Evolutionary conservation across 257 asterid species (phyloP).

Genomic region (Fraxinus excelsior): DNA sequence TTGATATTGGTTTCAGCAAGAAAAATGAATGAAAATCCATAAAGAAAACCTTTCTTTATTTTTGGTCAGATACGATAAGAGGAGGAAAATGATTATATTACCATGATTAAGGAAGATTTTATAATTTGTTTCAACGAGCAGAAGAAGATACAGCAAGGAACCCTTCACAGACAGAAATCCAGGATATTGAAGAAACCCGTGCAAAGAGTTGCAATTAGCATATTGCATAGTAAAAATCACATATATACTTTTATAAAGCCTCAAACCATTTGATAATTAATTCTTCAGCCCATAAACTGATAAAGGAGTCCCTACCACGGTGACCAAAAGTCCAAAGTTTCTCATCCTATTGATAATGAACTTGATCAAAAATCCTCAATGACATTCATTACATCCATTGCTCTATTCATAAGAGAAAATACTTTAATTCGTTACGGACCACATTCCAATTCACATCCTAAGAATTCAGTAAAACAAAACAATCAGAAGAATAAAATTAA

Average conservation of each 20-base stretch:
- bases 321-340: background rate
- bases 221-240: background rate
- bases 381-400: background rate
- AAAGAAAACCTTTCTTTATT: background rate
- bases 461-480: background rate
- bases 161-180: background rate
- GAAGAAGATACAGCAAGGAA: too few relatives aligned
- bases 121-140: too few relatives aligned
- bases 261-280: background rate
- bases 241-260: background rate
- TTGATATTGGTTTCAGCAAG: background rate
- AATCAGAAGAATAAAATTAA: background rate
- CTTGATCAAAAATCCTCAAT: background rate
- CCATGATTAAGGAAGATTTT: background rate
- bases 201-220: background rate
- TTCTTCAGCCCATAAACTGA: background rate
- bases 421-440: background rate
- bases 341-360: background rate
- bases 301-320: background rate
- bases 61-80: background rate
- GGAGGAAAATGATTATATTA: background rate
- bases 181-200: background rate
- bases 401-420: background rate
- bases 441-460: background rate
- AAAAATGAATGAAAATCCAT: background rate